Conservation (phyloP, 2,329 filamentous ascomycete species). For the Bisporella sp. region DNA sequence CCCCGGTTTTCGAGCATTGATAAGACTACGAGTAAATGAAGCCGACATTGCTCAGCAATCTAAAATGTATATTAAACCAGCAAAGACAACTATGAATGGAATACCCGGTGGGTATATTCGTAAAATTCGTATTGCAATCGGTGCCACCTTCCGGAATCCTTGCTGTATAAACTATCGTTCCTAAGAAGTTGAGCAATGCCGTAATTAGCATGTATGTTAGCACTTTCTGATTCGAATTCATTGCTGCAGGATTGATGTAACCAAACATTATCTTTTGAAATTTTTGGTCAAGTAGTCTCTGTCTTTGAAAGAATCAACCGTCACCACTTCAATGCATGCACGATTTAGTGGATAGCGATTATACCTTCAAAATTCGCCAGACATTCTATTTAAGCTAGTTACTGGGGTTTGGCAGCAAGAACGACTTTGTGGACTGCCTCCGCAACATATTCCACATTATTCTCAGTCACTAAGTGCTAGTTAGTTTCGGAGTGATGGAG, state of each 20-base stretch:
- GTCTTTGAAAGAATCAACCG: no score
- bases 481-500: background rate
- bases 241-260: no score
- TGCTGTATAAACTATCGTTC: constrained; percentile 8
- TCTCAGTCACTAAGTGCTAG: background rate
- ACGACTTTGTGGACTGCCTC: background rate
- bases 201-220: constrained; percentile 9
- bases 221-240: constrained; percentile 7
- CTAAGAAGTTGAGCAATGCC: constrained; percentile 10
- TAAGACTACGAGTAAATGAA: no score
- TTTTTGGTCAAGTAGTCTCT: no score
- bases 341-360: no score
- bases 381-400: no score
- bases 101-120: constrained; percentile 24
- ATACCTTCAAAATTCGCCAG: no score
- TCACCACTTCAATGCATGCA: no score
- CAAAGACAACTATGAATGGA: constrained; percentile 27
- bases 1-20: no score
- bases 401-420: no score
- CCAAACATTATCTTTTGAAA: no score
- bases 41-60: constrained; percentile 15
- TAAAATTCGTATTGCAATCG: constrained; percentile 18
- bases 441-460: background rate
- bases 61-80: constrained; percentile 18
- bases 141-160: constrained; percentile 23